A percentile compares a stretch with the other conserved stretches of the same genome.
Evolutionary conservation across 371 early-diverging fungal species (phyloP).

Genomic region (Globomyces sp.): DNA sequence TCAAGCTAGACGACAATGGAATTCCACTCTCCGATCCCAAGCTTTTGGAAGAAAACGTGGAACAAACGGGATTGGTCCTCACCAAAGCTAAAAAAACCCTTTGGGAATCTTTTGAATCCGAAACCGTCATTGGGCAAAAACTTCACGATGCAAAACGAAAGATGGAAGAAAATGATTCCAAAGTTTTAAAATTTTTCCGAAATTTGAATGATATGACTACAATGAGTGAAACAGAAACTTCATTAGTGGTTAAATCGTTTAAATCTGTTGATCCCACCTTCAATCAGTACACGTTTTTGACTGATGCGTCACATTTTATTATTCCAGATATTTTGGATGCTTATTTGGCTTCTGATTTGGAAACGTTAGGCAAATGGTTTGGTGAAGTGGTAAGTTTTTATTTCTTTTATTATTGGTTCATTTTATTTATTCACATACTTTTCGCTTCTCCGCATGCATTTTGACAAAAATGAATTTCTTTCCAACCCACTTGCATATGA

Average conservation of each 20-base stretch:
- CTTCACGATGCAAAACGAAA: slow-evolving; percentile 72
- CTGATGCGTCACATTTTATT: slow-evolving; percentile 85
- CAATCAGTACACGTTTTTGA: slow-evolving; percentile 80
- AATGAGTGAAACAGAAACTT: slow-evolving; percentile 93
- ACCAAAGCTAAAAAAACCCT: slow-evolving; percentile 88
- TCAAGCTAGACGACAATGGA: slow-evolving; percentile 1
- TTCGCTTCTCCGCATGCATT: too few species aligned
- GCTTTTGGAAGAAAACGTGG: background rate
- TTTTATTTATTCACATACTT: too few species aligned
- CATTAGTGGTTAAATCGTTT: slow-evolving; percentile 81
- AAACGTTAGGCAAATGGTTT: slow-evolving; percentile 86
- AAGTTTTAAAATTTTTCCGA: slow-evolving; percentile 78
- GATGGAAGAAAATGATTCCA: slow-evolving; percentile 89
- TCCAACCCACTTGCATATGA: too few species aligned
- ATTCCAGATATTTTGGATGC: slow-evolving; percentile 97
- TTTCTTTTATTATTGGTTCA: too few species aligned
- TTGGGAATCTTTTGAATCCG: slow-evolving; percentile 91
- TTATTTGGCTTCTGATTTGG: slow-evolving; percentile 80
- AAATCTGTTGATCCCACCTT: slow-evolving; percentile 84
- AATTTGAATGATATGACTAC: slow-evolving; percentile 60
- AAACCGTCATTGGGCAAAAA: slow-evolving; percentile 75
- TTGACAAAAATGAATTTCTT: too few species aligned
- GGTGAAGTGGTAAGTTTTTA: slow-evolving; percentile 68
- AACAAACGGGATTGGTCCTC: slow-evolving; percentile 58
- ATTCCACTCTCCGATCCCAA: background rate